phyloP scores from a whole-genome alignment of 2,329 filamentous ascomycete genomes.

The Monascus ruber region DNA sequence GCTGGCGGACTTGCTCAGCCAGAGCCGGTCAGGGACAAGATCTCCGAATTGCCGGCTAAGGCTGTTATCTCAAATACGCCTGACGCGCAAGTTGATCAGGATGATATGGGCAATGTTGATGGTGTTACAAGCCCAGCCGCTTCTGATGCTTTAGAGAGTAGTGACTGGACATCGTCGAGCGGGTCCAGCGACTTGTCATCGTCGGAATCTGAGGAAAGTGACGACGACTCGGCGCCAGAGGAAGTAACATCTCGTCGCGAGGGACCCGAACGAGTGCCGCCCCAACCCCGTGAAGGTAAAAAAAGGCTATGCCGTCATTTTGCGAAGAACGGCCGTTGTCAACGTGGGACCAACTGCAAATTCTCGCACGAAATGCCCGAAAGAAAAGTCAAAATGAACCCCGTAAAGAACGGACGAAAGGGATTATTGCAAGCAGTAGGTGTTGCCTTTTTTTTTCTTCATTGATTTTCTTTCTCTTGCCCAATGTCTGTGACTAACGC shows the following conservation, averaged over 20 bases:
- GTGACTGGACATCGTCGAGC: slow-evolving; percentile 30
- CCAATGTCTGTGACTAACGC: not conserved
- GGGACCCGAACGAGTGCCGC: slow-evolving; percentile 28
- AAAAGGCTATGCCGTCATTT: slow-evolving; percentile 31
- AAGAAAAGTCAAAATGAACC: slow-evolving; percentile 15
- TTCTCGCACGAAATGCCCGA: slow-evolving; percentile 30
- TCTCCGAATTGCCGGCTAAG: too few species aligned
- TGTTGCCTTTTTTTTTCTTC: slow-evolving; percentile 4
- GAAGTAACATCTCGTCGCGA: slow-evolving; percentile 29
- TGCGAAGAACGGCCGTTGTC: slow-evolving; percentile 30
- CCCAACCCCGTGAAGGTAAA: slow-evolving; percentile 24
- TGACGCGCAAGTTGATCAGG: too few species aligned
- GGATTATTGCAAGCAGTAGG: slow-evolving; percentile 34
- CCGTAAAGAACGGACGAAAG: slow-evolving; percentile 23
- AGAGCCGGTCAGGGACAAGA: too few species aligned
- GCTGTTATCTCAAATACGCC: too few species aligned
- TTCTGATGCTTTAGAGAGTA: slow-evolving; percentile 13
- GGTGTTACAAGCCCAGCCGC: slow-evolving; percentile 4
- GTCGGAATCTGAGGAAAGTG: slow-evolving; percentile 11
- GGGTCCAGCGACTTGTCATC: slow-evolving; percentile 18
- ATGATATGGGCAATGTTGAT: not conserved
- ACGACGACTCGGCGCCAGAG: slow-evolving; percentile 29
- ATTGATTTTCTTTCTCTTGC: slow-evolving; percentile 2
- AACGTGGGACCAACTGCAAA: slow-evolving; percentile 30
- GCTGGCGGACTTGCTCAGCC: too few species aligned